A percentile compares a stretch with the other conserved stretches of the same genome.
Conservation (phyloP, 78 protist genomes). For the Pigoraptor vietnamica region DNA sequence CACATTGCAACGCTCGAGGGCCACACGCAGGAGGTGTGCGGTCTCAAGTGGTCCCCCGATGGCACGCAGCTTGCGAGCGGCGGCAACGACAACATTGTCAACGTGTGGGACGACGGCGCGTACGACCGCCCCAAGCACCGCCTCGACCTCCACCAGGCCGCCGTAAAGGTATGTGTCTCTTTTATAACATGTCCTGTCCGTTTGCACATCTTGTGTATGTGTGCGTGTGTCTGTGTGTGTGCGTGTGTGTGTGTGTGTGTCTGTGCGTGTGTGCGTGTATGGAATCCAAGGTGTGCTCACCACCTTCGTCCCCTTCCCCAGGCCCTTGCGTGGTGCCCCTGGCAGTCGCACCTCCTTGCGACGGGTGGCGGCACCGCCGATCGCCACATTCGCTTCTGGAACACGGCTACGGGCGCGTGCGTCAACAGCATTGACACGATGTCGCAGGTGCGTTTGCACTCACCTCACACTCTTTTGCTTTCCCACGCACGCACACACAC, state of each 20-base stretch:
- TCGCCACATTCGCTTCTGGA: constrained; percentile 94
- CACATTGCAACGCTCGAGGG: constrained; percentile 28
- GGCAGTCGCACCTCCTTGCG: constrained; percentile 88
- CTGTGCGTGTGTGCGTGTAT: too few relatives aligned
- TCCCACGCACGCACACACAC: too few relatives aligned
- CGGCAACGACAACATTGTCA: constrained; percentile 97
- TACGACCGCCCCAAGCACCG: constrained; percentile 5
- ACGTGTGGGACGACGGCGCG: constrained; percentile 79
- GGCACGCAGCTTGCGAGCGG: constrained; percentile 97
- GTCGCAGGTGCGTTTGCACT: too few relatives aligned
- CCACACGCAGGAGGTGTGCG: constrained; percentile 91
- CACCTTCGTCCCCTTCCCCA: constrained; percentile 17
- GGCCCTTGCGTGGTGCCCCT: constrained; percentile 99
- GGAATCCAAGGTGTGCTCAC: neutral
- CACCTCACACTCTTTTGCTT: too few relatives aligned
- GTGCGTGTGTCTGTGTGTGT: too few relatives aligned
- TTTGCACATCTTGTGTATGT: neutral
- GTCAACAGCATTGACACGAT: constrained; percentile 84
- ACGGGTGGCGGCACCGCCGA: constrained; percentile 99
- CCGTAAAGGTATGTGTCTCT: constrained; percentile 34
- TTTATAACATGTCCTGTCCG: neutral
- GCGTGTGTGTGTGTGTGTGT: too few relatives aligned
- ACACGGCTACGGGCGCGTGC: constrained; percentile 85
- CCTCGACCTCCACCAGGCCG: constrained; percentile 60
- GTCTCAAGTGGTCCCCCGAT: constrained; percentile 93